Conservation (phyloP, 208 protist species). For the Endotrypanum monterogeii region DNA sequence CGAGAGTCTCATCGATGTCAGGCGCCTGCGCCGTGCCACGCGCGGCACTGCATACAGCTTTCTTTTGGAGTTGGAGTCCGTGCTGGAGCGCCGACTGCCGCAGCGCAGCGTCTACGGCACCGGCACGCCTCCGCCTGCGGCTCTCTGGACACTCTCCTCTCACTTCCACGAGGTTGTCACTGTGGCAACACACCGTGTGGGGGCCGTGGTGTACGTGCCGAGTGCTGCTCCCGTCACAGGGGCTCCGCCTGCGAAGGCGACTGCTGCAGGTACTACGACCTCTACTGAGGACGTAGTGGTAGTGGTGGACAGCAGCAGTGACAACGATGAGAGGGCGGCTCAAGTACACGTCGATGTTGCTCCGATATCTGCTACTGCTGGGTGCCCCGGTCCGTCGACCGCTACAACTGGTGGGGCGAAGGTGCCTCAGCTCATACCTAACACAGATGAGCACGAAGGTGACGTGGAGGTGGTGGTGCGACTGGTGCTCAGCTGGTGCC, state of each 20-base stretch:
- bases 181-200: constrained; percentile 75
- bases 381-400: neutral
- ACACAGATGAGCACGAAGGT: constrained; percentile 54
- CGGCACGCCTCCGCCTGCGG: constrained; percentile 39
- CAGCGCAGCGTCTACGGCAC: constrained; percentile 31
- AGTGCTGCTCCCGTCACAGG: neutral
- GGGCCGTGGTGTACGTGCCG: constrained; percentile 31
- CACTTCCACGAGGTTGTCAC: constrained; percentile 73
- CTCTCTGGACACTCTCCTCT: constrained; percentile 81
- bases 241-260: neutral
- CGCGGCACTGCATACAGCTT: constrained; percentile 51
- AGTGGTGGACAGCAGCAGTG: constrained; percentile 36
- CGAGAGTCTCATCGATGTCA: constrained; percentile 80
- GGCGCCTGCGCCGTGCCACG: constrained; percentile 61
- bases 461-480: constrained; percentile 60
- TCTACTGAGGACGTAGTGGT: constrained; percentile 17
- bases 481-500: constrained; percentile 58
- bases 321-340: constrained; percentile 30
- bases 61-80: constrained; percentile 54
- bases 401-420: neutral
- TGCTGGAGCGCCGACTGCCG: constrained; percentile 42
- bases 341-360: neutral
- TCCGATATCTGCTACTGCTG: no score
- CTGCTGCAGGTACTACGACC: neutral
- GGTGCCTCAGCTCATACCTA: constrained; percentile 46